A percentile compares a stretch with the other conserved stretches of the same genome.
phyloP scores from a whole-genome alignment of 2,329 filamentous ascomycete genomes.

The Kalmusia sp. region DNA sequence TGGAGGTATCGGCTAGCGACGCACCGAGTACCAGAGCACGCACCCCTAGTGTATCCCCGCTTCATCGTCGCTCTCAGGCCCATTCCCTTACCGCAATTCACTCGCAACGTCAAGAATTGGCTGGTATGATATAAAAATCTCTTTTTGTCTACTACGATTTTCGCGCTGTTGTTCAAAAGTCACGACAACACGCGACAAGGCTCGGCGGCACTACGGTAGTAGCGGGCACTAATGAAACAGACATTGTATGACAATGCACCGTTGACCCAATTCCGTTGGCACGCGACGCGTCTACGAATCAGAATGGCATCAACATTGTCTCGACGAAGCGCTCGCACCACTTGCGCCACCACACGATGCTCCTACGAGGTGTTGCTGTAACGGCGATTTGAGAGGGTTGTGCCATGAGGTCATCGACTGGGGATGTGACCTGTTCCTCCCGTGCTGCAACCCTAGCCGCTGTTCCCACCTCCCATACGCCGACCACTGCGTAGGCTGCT shows the following conservation, averaged over 20 bases:
- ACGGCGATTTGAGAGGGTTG: background rate
- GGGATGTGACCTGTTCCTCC: conserved; percentile 34
- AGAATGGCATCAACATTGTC: conserved; percentile 1
- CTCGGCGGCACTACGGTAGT: background rate
- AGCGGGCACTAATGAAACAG: conserved; percentile 17
- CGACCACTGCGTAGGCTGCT: background rate
- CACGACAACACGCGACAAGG: background rate
- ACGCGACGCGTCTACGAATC: background rate
- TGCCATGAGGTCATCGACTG: conserved; percentile 44
- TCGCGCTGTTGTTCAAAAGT: too few relatives aligned
- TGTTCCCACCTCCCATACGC: conserved; percentile 11
- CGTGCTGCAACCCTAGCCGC: conserved; percentile 22
- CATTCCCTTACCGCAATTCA: background rate
- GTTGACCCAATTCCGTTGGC: background rate
- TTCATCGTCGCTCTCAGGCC: background rate
- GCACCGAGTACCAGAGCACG: background rate
- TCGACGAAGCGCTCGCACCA: background rate
- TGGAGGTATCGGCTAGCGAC: background rate
- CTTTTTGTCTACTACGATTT: too few relatives aligned
- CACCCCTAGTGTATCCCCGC: background rate
- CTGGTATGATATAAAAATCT: too few relatives aligned
- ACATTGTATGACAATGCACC: conserved; percentile 9
- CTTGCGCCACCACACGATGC: background rate
- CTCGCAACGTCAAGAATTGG: background rate
- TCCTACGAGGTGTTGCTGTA: background rate